Evolutionary conservation across 1,284 basidiomycete genomes (phyloP).

Genomic region (Neotropicomus parvogracilis): DNA sequence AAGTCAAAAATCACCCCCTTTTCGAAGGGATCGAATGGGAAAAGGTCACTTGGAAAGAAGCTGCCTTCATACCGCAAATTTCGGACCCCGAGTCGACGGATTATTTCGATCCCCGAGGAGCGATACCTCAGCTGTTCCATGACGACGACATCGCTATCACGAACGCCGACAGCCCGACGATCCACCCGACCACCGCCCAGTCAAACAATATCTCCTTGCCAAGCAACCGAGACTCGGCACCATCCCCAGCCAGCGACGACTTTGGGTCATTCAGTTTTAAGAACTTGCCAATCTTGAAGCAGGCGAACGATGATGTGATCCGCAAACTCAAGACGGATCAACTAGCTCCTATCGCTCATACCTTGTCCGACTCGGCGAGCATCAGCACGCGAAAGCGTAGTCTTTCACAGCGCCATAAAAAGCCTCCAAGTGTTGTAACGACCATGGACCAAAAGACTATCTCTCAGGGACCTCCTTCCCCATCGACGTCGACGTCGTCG

Average conservation of each 20-base stretch:
- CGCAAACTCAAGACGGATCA: conserved; percentile 88
- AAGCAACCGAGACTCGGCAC: conserved; percentile 43
- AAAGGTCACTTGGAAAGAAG: conserved; percentile 81
- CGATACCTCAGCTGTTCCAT: conserved; percentile 83
- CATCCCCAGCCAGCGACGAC: conserved; percentile 68
- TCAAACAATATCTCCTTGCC: conserved; percentile 47
- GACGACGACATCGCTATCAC: conserved; percentile 71
- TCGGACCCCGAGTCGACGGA: conserved; percentile 97
- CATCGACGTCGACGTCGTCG: conserved; percentile 89
- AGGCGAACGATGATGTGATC: conserved; percentile 98
- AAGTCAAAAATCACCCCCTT: conserved; percentile 92
- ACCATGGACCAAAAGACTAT: conserved; percentile 57
- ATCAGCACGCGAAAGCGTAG: conserved; percentile 59
- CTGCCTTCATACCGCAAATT: conserved; percentile 94
- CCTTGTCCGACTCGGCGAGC: conserved; percentile 61
- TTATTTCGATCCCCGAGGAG: conserved; percentile 97
- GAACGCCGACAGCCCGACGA: conserved; percentile 47
- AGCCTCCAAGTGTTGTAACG: conserved; percentile 73
- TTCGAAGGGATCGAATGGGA: conserved; percentile 93
- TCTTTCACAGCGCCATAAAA: conserved; percentile 69
- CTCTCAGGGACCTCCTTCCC: conserved; percentile 75
- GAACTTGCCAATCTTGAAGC: conserved; percentile 94
- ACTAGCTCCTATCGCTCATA: conserved; percentile 66
- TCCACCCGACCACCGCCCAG: conserved; percentile 39
- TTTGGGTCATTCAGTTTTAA: conserved; percentile 99